These are phyloP conservation scores for Rehmannia glutinosa DNA, from an alignment of 257 asterid species.

Conservation along the genomic window DNA sequence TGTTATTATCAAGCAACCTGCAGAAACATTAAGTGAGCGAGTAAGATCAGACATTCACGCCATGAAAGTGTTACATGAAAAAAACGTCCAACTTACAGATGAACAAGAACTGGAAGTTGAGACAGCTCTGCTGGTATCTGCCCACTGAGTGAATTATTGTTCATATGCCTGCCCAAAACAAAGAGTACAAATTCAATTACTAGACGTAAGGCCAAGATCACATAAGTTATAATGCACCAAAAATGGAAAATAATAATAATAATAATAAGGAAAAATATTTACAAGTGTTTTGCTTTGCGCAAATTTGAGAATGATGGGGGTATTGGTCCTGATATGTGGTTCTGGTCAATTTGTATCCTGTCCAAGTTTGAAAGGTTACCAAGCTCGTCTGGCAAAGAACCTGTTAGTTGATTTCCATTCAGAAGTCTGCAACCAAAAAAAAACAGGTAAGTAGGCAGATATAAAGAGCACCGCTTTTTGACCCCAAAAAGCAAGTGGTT, in stretches of 20 bases:
- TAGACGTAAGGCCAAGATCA: not conserved
- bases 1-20: constrained; percentile 97
- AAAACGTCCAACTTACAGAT: constrained; percentile 62
- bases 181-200: constrained; percentile 16
- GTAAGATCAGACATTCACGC: not conserved
- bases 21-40: constrained; percentile 20
- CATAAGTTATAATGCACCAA: not conserved
- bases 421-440: constrained; percentile 63
- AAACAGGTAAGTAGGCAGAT: not conserved
- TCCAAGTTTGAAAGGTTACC: constrained; percentile 74
- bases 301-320: constrained; percentile 80
- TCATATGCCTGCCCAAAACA: constrained; percentile 83
- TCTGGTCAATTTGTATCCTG: constrained; percentile 95
- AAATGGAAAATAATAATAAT: not conserved
- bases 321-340: constrained; percentile 76
- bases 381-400: constrained; percentile 89
- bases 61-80: not conserved
- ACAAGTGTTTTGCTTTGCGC: constrained; percentile 68
- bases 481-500: not conserved
- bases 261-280: constrained; percentile 22
- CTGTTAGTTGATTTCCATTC: constrained; percentile 88
- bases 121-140: constrained; percentile 76
- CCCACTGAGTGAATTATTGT: constrained; percentile 91
- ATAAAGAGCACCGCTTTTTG: not conserved
- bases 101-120: constrained; percentile 81